phyloP scores from a whole-genome alignment of 495 filamentous ascomycete species.

The Aspergillus bridgeri region DNA sequence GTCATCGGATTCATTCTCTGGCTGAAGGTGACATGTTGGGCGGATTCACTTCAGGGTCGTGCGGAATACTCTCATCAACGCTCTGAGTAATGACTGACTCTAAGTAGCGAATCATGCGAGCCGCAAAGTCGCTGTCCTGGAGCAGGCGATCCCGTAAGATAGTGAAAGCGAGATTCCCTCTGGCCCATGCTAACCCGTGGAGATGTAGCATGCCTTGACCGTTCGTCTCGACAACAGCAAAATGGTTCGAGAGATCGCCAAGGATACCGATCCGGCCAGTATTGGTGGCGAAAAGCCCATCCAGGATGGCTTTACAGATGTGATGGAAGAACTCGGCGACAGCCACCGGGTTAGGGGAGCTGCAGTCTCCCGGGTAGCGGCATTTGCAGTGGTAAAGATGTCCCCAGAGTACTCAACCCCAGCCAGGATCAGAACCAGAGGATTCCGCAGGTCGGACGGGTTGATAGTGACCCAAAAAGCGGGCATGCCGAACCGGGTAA shows the following conservation, averaged over 20 bases:
- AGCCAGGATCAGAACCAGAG: neutral
- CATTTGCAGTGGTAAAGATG: neutral
- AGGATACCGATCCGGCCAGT: neutral
- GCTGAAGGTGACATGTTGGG: neutral
- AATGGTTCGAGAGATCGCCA: slow-evolving; percentile 15
- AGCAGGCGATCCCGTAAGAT: slow-evolving; percentile 9
- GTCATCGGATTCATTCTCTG: neutral
- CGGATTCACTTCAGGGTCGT: neutral
- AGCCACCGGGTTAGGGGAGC: neutral
- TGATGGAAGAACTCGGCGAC: slow-evolving; percentile 17
- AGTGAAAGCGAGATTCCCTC: slow-evolving; percentile 14
- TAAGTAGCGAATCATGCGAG: slow-evolving; percentile 9
- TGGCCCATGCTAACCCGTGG: slow-evolving; percentile 11
- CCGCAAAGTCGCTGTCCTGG: slow-evolving; percentile 6
- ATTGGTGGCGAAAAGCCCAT: neutral
- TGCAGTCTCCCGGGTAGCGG: neutral
- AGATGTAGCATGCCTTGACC: slow-evolving; percentile 20
- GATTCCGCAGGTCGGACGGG: neutral
- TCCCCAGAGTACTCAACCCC: neutral
- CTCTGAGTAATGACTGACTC: slow-evolving; percentile 10
- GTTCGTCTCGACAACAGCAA: slow-evolving; percentile 19
- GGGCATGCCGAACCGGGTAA: neutral
- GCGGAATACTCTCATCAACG: neutral
- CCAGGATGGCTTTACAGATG: slow-evolving; percentile 8
- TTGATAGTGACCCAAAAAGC: neutral